Conservation (phyloP, 352 stramenopile genomes). For the Pythium brachiatum region DNA sequence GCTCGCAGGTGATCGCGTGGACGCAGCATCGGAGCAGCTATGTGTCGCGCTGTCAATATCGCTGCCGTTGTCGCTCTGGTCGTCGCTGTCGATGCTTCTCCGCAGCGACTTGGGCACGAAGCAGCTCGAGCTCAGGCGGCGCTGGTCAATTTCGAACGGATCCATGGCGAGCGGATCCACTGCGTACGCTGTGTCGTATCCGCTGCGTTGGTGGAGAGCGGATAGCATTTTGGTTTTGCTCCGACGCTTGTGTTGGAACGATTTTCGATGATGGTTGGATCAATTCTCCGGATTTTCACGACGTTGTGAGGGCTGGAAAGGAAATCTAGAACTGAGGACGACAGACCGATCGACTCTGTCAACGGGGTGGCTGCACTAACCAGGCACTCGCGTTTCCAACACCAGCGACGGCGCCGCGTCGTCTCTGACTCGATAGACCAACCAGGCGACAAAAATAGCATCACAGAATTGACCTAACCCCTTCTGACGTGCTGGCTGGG, state of each 20-base stretch:
- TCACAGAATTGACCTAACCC: not conserved
- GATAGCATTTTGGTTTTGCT: constrained; percentile 18
- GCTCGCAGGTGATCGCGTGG: constrained; percentile 5
- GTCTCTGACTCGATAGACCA: constrained; percentile 3
- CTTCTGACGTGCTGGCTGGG: not conserved
- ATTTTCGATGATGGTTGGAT: not conserved
- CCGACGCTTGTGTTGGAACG: not conserved
- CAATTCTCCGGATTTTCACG: not conserved
- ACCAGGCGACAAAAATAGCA: not conserved
- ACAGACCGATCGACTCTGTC: not conserved
- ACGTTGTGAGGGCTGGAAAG: not conserved
- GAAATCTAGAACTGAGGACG: not conserved
- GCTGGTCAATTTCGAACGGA: constrained; percentile 9
- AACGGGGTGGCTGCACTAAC: not conserved
- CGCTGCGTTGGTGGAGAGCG: constrained; percentile 18
- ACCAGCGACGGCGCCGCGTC: not conserved
- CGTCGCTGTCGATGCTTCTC: constrained; percentile 13
- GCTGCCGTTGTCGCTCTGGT: constrained; percentile 18
- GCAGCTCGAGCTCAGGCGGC: constrained; percentile 14
- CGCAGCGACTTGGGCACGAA: constrained; percentile 3
- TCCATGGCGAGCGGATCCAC: constrained; percentile 15
- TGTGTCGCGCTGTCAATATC: constrained; percentile 12
- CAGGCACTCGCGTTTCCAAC: not conserved
- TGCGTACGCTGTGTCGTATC: constrained; percentile 12
- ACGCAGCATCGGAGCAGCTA: constrained; percentile 18